Evolutionary conservation across 352 stramenopile genomes (phyloP).

Genomic region (Phytophthora pistaciae): DNA sequence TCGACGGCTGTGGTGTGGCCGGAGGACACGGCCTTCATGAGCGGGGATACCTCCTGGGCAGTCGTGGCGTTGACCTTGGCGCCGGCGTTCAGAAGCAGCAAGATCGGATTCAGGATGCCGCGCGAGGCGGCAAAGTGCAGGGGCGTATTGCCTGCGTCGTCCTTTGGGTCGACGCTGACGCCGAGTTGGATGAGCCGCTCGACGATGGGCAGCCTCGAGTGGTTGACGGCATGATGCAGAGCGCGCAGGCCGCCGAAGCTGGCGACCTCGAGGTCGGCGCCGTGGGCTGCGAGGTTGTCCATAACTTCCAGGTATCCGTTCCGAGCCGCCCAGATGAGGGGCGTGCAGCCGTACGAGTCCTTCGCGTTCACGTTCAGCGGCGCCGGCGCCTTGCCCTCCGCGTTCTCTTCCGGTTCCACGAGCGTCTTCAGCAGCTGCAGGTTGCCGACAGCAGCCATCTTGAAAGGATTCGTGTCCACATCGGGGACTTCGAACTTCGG

Average conservation of each 20-base stretch:
- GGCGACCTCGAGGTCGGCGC: constrained; percentile 69
- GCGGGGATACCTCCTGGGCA: constrained; percentile 79
- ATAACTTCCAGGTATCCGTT: constrained; percentile 88
- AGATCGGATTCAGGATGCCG: constrained; percentile 89
- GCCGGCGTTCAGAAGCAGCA: constrained; percentile 76
- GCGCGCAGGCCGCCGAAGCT: constrained; percentile 86
- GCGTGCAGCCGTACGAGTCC: constrained; percentile 83
- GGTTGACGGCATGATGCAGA: constrained; percentile 89
- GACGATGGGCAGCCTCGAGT: constrained; percentile 69
- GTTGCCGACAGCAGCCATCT: constrained; percentile 86
- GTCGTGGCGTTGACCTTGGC: constrained; percentile 84
- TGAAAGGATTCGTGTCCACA: constrained; percentile 88
- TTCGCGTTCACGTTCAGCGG: constrained; percentile 84
- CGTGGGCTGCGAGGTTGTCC: constrained; percentile 76
- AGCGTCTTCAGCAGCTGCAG: constrained; percentile 73
- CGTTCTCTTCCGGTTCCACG: constrained; percentile 58
- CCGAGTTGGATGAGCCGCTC: constrained; percentile 80
- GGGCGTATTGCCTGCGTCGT: constrained; percentile 88
- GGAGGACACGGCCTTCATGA: constrained; percentile 89
- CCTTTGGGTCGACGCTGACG: constrained; percentile 75
- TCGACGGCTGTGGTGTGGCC: constrained; percentile 86
- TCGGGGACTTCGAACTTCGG: constrained; percentile 82
- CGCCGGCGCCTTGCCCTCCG: constrained; percentile 43
- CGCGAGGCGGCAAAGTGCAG: constrained; percentile 85
- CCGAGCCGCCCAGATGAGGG: constrained; percentile 82